Evolutionary conservation across 805 yeast genomes (phyloP).

Genomic region (Candida silvicultrix): DNA sequence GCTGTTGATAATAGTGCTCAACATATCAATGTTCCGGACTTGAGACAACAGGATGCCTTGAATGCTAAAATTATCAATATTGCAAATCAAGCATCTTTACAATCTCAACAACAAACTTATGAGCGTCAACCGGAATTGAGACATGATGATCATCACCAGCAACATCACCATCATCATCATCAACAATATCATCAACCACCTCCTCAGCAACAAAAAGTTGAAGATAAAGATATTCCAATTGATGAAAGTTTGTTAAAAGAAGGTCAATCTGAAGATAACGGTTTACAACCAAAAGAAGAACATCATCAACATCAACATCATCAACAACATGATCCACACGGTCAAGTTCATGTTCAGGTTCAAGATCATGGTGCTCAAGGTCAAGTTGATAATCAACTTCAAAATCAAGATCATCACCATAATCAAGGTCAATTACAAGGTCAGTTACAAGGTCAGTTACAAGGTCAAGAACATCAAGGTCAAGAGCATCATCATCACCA

Average conservation of each 20-base stretch:
- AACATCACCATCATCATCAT: constrained; percentile 3
- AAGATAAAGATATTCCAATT: constrained; percentile 11
- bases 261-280: neutral
- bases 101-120: constrained; percentile 1
- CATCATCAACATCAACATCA: neutral
- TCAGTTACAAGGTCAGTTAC: neutral
- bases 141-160: constrained; percentile 1
- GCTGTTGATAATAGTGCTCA: neutral
- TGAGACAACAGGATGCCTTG: constrained; percentile 1
- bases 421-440: neutral
- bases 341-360: neutral
- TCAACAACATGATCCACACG: neutral
- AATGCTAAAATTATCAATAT: constrained; percentile 3
- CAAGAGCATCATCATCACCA: neutral
- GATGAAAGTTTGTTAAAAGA: constrained; percentile 11
- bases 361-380: neutral
- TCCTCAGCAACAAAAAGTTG: constrained; percentile 2
- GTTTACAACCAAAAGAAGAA: neutral
- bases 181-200: constrained; percentile 3
- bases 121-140: neutral
- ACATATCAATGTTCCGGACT: constrained; percentile 5
- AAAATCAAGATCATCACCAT: neutral
- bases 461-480: neutral
- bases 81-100: constrained; percentile 5
- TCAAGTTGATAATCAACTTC: neutral